Percentiles rank a stretch among this genome's conserved stretches.
Conservation (phyloP, 2,329 filamentous ascomycete genomes). For the Chaetomiaceae sp. region DNA sequence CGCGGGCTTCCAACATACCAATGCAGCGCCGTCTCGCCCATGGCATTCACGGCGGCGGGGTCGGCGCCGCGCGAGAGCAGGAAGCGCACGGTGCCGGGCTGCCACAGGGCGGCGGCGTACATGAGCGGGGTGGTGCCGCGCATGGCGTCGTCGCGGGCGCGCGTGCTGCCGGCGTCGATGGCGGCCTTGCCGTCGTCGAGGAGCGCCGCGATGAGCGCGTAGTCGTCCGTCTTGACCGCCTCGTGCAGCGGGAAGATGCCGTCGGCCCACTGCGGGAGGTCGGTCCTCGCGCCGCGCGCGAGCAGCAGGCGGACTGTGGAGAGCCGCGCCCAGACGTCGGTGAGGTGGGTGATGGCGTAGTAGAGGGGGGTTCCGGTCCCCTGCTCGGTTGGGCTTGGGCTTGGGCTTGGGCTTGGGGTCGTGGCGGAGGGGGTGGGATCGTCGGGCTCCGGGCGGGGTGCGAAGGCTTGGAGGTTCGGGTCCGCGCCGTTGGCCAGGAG, state of each 20-base stretch:
- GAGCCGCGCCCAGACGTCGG: neutral
- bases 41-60: neutral
- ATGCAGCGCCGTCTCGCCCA: constrained; percentile 9
- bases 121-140: constrained; percentile 2
- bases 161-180: neutral
- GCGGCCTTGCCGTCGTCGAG: neutral
- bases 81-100: neutral
- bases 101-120: neutral
- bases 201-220: neutral
- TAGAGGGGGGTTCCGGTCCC: neutral
- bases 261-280: neutral
- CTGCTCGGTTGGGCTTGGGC: too few species aligned
- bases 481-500: constrained; percentile 7
- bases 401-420: too few species aligned
- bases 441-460: too few species aligned
- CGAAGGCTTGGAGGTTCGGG: neutral
- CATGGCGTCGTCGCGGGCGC: neutral
- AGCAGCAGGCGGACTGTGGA: neutral
- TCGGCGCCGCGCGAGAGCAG: constrained; percentile 4
- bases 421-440: too few species aligned
- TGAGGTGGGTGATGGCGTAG: neutral
- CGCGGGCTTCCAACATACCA: too few species aligned
- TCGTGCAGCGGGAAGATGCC: neutral
- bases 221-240: neutral
- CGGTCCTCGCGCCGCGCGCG: neutral